Evolutionary conservation across 2,329 filamentous ascomycete genomes (phyloP), one percentile per base, ranked within the genome.

Genomic region (Beauveria asiatica): DNA sequence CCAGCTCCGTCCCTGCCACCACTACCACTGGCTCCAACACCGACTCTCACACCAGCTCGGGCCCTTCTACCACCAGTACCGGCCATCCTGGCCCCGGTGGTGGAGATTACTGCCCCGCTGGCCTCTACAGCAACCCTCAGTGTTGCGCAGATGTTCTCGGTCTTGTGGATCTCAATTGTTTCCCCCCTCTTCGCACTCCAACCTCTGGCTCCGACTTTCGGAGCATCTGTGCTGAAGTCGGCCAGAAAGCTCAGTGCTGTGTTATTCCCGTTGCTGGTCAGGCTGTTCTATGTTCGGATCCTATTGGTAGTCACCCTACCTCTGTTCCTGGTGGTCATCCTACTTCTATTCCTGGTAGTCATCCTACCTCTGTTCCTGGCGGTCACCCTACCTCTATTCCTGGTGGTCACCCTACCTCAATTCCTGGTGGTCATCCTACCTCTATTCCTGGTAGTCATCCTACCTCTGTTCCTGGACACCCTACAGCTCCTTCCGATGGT

Each of bases 211-310:
- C 17, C 9, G 21, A 48, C 21, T 61, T 61, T 23, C 13, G 42
- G 16, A 3, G 70, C 37, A 70, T 74, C 62, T 82, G 79, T 67
- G 58, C 77, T 7, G 71, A 64, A 8, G 68, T 70, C 11, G 79
- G 79, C 62, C 78, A 81, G 70, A 75, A 75, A 59, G 79, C 79
- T 56, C 78, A 77, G 67, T 83, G 81, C 76, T 83, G 81, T 65
- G 66, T 76, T 33, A 61, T 83, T 21, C 80, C 80, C 25, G 73
- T 83, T 19, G 45, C 54, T 23, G 60, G 60, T 5, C 60, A 61
- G 49, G n/a, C 13, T 25, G 17, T 58, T 58, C 54, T 61, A 11
- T 61, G 60, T 49, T 27, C 37, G 23, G 41, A 53, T 39, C n/a
- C 16, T 17, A 39, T 41, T 7, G 6, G 25, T 27, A 5, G 23